Evolutionary conservation across 2,329 filamentous ascomycete genomes (phyloP).

Genomic region (Talaromyces funiculosus): DNA sequence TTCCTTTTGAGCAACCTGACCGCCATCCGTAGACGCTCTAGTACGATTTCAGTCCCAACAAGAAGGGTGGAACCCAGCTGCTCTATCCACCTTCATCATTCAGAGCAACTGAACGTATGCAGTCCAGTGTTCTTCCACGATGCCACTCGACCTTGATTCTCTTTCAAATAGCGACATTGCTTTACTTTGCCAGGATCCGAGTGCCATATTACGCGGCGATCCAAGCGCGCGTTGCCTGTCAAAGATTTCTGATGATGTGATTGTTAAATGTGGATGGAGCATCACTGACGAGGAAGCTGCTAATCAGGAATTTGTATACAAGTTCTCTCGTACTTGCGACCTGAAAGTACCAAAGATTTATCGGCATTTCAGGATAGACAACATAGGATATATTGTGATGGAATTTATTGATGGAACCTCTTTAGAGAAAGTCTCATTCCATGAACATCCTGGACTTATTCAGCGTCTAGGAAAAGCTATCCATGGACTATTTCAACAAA

Average conservation of each 20-base stretch:
- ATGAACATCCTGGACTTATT: neutral
- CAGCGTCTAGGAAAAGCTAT: neutral
- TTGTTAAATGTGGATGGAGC: no score
- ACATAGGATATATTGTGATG: neutral
- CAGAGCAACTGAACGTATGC: no score
- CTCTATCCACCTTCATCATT: no score
- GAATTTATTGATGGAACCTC: neutral
- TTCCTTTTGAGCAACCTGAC: no score
- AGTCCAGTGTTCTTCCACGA: no score
- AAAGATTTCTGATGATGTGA: neutral
- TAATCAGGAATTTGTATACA: neutral
- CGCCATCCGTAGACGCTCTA: no score
- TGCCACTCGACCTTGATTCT: neutral
- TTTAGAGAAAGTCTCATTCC: neutral
- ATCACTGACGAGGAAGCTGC: neutral
- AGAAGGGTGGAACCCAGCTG: no score
- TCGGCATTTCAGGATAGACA: neutral
- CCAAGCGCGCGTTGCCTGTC: neutral
- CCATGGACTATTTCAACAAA: neutral
- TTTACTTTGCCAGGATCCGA: neutral
- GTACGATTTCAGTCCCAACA: no score
- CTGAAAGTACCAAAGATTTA: neutral
- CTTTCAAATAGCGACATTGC: neutral
- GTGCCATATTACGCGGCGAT: neutral
- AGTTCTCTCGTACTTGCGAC: neutral